phyloP scores from a whole-genome alignment of 1,284 basidiomycete genomes.

The Sporisorium sorghi region DNA sequence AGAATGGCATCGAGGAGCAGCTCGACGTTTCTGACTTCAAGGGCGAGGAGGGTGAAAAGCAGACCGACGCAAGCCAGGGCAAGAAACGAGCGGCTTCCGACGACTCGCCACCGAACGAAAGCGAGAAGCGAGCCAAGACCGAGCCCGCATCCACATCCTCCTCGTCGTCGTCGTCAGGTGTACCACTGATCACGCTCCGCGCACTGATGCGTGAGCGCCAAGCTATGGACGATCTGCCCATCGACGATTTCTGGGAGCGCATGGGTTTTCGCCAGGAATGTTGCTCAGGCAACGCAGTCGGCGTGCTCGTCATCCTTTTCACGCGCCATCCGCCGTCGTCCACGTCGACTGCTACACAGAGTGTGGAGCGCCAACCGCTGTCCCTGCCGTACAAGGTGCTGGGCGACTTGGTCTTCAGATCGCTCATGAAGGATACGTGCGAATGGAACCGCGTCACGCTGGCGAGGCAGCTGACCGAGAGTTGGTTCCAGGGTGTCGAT shows the following conservation, averaged over 20 bases:
- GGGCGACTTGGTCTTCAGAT: conserved; percentile 54
- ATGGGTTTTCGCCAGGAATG: conserved; percentile 68
- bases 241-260: conserved; percentile 66
- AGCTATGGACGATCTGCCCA: conserved; percentile 55
- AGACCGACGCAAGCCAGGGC: neutral
- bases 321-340: conserved; percentile 19
- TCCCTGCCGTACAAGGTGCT: conserved; percentile 56
- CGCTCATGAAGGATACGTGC: conserved; percentile 62
- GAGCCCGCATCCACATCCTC: no score
- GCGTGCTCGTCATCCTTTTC: conserved; percentile 61
- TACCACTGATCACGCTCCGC: conserved; percentile 44
- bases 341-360: neutral
- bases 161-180: neutral
- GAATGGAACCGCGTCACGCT: conserved; percentile 48
- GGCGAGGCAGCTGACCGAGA: conserved; percentile 44
- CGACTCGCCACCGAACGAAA: neutral
- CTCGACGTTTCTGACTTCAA: conserved; percentile 7
- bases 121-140: conserved; percentile 18
- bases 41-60: neutral
- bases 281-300: conserved; percentile 65
- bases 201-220: conserved; percentile 56
- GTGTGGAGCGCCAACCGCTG: conserved; percentile 37
- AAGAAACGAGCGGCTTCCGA: conserved; percentile 4
- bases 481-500: conserved; percentile 53
- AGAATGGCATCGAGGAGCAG: conserved; percentile 12